Conservation (phyloP, 495 filamentous ascomycete species). For the Echria macrotheca region DNA sequence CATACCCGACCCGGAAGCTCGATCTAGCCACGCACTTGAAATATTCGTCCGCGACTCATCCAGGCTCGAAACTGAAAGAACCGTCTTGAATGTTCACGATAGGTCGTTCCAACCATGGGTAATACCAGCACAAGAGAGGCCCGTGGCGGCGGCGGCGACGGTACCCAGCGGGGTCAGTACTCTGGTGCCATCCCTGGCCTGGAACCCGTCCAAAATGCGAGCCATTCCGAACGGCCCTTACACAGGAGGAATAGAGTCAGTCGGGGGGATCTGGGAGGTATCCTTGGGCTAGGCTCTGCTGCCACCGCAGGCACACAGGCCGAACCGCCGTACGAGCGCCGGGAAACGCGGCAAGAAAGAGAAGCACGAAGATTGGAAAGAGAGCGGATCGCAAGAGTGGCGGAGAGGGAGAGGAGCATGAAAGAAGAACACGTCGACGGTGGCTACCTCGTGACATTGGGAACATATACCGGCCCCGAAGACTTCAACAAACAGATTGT, state of each 20-base stretch:
- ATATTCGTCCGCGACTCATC: too few species aligned
- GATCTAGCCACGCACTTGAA: too few species aligned
- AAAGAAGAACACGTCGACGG: slow-evolving; percentile 91
- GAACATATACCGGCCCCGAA: slow-evolving; percentile 84
- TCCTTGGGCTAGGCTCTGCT: slow-evolving; percentile 17
- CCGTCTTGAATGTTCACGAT: too few species aligned
- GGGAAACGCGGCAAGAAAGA: slow-evolving; percentile 87
- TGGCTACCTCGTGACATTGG: slow-evolving; percentile 89
- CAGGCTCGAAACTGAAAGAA: too few species aligned
- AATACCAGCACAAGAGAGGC: slow-evolving; percentile 31
- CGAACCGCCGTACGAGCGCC: slow-evolving; percentile 45
- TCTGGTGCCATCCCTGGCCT: background rate
- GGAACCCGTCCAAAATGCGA: slow-evolving; percentile 13
- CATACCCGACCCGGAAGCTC: background rate
- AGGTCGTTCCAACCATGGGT: slow-evolving; percentile 30
- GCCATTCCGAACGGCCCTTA: slow-evolving; percentile 19
- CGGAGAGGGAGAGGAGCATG: slow-evolving; percentile 88
- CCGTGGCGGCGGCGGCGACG: slow-evolving; percentile 22
- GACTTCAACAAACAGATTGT: slow-evolving; percentile 90
- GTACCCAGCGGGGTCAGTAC: slow-evolving; percentile 20
- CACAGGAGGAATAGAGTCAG: slow-evolving; percentile 23
- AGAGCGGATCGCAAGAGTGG: slow-evolving; percentile 64
- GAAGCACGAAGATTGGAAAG: slow-evolving; percentile 80
- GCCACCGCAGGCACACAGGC: slow-evolving; percentile 22
- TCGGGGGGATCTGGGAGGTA: slow-evolving; percentile 23